Evolutionary conservation across 495 filamentous ascomycete species (phyloP).

Genomic region (Lindgomyces ingoldianus): DNA sequence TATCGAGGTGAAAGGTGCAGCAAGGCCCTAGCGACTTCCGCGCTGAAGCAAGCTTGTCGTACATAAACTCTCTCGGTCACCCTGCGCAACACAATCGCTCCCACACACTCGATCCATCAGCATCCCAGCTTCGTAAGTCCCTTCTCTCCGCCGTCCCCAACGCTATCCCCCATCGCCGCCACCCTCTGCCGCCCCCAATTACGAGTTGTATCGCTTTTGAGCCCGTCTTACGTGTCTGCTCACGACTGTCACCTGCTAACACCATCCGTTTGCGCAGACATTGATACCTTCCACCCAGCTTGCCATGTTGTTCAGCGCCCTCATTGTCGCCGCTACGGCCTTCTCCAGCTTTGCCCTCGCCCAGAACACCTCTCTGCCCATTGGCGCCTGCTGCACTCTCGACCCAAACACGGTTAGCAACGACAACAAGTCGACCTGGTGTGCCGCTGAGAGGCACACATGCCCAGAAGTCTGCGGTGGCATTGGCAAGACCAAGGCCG

Average conservation of each 20-base stretch:
- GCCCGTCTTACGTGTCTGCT: no score
- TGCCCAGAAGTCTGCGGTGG: constrained; percentile 47
- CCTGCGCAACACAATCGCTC: constrained; percentile 3
- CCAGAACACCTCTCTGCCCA: constrained; percentile 36
- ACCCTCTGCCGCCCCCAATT: no score
- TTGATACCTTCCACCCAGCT: constrained; percentile 29
- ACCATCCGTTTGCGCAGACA: constrained; percentile 24
- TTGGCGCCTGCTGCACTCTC: constrained; percentile 33
- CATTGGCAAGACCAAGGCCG: constrained; percentile 13
- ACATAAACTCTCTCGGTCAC: constrained; percentile 8
- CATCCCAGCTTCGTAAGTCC: constrained; percentile 31
- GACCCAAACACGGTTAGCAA: constrained; percentile 27
- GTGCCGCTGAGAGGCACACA: constrained; percentile 41
- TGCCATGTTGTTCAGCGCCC: constrained; percentile 45
- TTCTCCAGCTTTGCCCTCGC: constrained; percentile 42
- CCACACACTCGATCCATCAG: constrained; percentile 6
- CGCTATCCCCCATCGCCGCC: not conserved
- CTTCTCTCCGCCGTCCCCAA: not conserved
- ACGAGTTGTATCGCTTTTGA: no score
- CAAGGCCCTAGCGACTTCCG: not conserved
- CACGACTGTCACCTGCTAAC: no score
- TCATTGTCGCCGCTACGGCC: constrained; percentile 43
- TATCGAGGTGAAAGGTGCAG: not conserved
- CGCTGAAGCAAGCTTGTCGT: not conserved
- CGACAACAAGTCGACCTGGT: constrained; percentile 37